These are phyloP conservation scores for Cladosporium colombiae DNA, from an alignment of 2,329 filamentous ascomycete species.

Conservation along the genomic window DNA sequence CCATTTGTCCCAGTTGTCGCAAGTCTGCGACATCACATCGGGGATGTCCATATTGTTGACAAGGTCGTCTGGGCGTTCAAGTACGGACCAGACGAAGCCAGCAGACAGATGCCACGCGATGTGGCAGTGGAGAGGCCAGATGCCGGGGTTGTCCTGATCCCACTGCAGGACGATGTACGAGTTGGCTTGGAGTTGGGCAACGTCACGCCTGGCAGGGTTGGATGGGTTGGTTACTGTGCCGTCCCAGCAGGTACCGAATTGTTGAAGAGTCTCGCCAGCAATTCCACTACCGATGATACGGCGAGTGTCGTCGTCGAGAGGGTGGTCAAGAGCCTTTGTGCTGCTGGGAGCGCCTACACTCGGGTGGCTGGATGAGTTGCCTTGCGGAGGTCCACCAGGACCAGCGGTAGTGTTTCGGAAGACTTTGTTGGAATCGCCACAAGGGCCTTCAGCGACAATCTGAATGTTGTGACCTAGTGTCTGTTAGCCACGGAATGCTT, in stretches of 20 bases:
- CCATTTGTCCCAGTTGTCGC: conserved; percentile 54
- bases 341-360: neutral
- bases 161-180: conserved; percentile 40
- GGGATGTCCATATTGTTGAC: conserved; percentile 41
- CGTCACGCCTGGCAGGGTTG: conserved; percentile 44
- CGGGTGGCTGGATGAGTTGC: neutral
- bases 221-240: conserved; percentile 39
- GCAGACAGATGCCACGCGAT: conserved; percentile 33
- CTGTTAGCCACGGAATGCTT: neutral
- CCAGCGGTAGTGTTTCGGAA: conserved; percentile 2
- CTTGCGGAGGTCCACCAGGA: neutral
- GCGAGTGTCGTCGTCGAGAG: neutral
- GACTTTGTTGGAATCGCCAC: conserved; percentile 23
- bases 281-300: conserved; percentile 7
- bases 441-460: conserved; percentile 44
- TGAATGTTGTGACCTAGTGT: conserved; percentile 44
- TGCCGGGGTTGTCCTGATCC: conserved; percentile 39
- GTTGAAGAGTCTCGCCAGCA: conserved; percentile 12
- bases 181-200: conserved; percentile 34
- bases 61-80: conserved; percentile 26
- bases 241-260: conserved; percentile 38
- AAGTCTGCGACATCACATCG: conserved; percentile 50
- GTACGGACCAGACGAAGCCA: conserved; percentile 30
- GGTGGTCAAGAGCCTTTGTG: neutral
- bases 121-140: conserved; percentile 36